Evolutionary conservation across 208 protist genomes (phyloP).

Genomic region (Wallacemonas sp.): DNA sequence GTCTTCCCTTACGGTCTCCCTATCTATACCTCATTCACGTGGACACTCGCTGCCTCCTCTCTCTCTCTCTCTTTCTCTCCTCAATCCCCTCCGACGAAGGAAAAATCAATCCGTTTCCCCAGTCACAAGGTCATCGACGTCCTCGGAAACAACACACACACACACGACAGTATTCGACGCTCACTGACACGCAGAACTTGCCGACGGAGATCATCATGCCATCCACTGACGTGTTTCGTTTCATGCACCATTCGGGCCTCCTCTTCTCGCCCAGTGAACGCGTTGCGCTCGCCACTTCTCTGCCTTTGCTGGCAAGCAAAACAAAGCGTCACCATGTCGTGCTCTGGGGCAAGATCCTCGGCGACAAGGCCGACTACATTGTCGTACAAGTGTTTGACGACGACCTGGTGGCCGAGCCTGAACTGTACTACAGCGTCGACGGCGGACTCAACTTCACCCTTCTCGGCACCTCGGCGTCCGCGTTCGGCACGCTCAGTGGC

Average conservation of each 20-base stretch:
- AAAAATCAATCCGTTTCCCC: too few relatives aligned
- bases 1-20: too few relatives aligned
- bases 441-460: constrained; percentile 78
- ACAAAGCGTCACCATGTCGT: constrained; percentile 62
- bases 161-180: neutral
- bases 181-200: too few relatives aligned
- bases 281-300: constrained; percentile 63
- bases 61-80: neutral
- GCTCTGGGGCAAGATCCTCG: constrained; percentile 86
- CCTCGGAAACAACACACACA: too few relatives aligned
- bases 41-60: neutral
- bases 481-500: neutral
- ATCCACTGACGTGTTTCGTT: constrained; percentile 36
- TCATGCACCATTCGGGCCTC: constrained; percentile 55
- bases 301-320: constrained; percentile 62
- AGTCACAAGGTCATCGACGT: too few relatives aligned
- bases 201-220: constrained; percentile 3
- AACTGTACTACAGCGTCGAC: constrained; percentile 82
- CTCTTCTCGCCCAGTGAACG: constrained; percentile 73
- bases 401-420: constrained; percentile 68
- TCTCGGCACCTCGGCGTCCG: constrained; percentile 69
- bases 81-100: too few relatives aligned
- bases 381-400: constrained; percentile 78
- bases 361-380: constrained; percentile 82
- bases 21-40: neutral